phyloP scores from a whole-genome alignment of 345 rosid species.

The Kernera saxatilis region DNA sequence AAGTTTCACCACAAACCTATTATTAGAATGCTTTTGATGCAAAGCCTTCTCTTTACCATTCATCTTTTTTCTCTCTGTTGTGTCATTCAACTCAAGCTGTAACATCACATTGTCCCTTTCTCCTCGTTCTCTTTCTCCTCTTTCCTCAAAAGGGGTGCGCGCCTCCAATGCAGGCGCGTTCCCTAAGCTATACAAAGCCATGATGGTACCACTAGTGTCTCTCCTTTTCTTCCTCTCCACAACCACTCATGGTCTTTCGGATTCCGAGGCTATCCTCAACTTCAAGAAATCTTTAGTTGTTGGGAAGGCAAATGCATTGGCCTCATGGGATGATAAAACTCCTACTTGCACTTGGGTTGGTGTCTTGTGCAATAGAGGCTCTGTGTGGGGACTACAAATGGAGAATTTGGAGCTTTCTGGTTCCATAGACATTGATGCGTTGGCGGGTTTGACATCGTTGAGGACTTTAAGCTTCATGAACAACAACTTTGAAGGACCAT shows the following conservation, averaged over 20 bases:
- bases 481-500: slow-evolving; percentile 50
- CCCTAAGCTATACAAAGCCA: slow-evolving; percentile 21
- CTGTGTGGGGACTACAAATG: slow-evolving; percentile 59
- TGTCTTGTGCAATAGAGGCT: slow-evolving; percentile 42
- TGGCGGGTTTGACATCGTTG: slow-evolving; percentile 38
- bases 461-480: slow-evolving; percentile 63
- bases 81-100: slow-evolving; percentile 21
- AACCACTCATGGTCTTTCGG: slow-evolving; percentile 32
- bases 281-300: slow-evolving; percentile 49
- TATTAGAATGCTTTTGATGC: slow-evolving; percentile 16
- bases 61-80: slow-evolving; percentile 20
- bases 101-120: slow-evolving; percentile 7
- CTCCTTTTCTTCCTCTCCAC: slow-evolving; percentile 18
- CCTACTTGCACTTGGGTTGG: slow-evolving; percentile 72
- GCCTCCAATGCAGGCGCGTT: slow-evolving; percentile 37
- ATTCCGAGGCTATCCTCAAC: slow-evolving; percentile 49
- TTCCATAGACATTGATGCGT: slow-evolving; percentile 37
- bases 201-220: slow-evolving; percentile 16
- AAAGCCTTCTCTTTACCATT: slow-evolving; percentile 26
- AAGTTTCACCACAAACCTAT: slow-evolving; percentile 24
- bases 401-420: slow-evolving; percentile 67
- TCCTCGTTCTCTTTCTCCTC: neutral
- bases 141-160: slow-evolving; percentile 58
- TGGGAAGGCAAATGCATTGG: slow-evolving; percentile 27
- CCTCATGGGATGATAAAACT: slow-evolving; percentile 36